These are phyloP conservation scores for Geranomyces variabilis DNA, from an alignment of 192 early-diverging fungal species.

Conservation along the genomic window DNA sequence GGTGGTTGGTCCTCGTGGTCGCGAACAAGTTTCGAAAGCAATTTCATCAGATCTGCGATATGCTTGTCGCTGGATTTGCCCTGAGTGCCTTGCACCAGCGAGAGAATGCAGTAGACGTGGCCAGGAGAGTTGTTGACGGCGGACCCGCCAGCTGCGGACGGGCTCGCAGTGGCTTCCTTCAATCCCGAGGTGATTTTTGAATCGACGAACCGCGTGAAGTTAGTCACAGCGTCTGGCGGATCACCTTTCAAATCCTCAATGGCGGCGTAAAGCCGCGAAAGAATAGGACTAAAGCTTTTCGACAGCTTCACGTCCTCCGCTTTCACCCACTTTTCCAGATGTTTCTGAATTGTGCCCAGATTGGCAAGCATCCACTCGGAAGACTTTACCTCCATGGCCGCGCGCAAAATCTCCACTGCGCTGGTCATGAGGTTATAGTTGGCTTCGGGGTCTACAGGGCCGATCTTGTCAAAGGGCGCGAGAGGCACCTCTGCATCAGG, in stretches of 20 bases:
- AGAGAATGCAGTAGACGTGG: conserved; percentile 29
- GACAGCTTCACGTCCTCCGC: conserved; percentile 77
- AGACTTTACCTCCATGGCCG: conserved; percentile 64
- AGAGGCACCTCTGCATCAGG: conserved; percentile 71
- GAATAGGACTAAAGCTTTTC: conserved; percentile 69
- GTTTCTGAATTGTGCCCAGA: conserved; percentile 61
- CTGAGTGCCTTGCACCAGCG: conserved; percentile 18
- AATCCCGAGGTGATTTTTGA: conserved; percentile 34
- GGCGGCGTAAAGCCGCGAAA: conserved; percentile 72
- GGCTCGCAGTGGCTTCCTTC: conserved; percentile 24
- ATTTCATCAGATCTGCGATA: conserved; percentile 77
- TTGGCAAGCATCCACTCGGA: conserved; percentile 69
- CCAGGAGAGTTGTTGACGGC: conserved; percentile 24
- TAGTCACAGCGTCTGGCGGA: conserved; percentile 23
- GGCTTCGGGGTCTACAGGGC: conserved; percentile 62
- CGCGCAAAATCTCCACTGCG: conserved; percentile 69
- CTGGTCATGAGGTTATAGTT: conserved; percentile 62
- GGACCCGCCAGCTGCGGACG: conserved; percentile 15
- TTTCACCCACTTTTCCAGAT: conserved; percentile 71
- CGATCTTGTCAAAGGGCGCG: conserved; percentile 66
- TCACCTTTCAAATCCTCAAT: conserved; percentile 22
- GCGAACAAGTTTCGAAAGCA: conserved; percentile 82
- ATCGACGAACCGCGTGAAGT: conserved; percentile 46
- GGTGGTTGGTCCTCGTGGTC: conserved; percentile 60
- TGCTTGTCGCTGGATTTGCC: conserved; percentile 43